Evolutionary conservation across 2,329 filamentous ascomycete species (phyloP).

Genomic region (Fusarium sp.): DNA sequence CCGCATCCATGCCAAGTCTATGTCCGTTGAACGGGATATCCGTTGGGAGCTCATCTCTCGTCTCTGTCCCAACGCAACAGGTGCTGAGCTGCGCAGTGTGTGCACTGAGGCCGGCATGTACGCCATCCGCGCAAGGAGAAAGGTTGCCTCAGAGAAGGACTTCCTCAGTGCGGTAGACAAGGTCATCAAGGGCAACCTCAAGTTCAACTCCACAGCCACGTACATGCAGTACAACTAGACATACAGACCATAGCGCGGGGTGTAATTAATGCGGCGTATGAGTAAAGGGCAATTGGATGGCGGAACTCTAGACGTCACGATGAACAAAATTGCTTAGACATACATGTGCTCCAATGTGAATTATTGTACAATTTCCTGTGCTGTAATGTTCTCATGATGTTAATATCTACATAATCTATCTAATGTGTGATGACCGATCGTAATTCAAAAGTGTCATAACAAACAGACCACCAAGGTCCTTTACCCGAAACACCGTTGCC

Average conservation of each 20-base stretch:
- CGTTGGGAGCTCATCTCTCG: slow-evolving; percentile 98
- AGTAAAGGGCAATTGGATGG: slow-evolving; percentile 49
- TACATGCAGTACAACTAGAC: slow-evolving; percentile 99
- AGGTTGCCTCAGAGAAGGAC: slow-evolving; percentile 99
- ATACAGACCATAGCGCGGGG: slow-evolving; percentile 36
- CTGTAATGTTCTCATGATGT: slow-evolving; percentile 14
- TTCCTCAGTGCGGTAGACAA: slow-evolving; percentile 98
- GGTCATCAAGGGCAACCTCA: slow-evolving; percentile 98
- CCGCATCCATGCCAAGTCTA: slow-evolving; percentile 98
- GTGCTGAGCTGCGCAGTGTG: slow-evolving; percentile 94
- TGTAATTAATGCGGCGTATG: slow-evolving; percentile 53
- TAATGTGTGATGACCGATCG: slow-evolving; percentile 25
- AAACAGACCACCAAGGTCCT: slow-evolving; percentile 17
- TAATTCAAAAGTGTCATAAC: slow-evolving; percentile 21
- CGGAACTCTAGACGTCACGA: slow-evolving; percentile 45
- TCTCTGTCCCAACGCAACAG: slow-evolving; percentile 96
- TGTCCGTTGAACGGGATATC: slow-evolving; percentile 99
- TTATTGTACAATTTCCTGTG: not conserved
- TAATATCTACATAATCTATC: slow-evolving; percentile 37
- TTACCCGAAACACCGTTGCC: slow-evolving; percentile 41
- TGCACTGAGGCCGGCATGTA: slow-evolving; percentile 99
- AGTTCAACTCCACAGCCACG: slow-evolving; percentile 98
- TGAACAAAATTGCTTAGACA: slow-evolving; percentile 40
- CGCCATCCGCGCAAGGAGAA: slow-evolving; percentile 91
- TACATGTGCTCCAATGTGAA: not conserved